Evolutionary conservation across 495 filamentous ascomycete species (phyloP), one percentile per base, ranked within the genome.

Genomic region (Penicillium maclennaniae): DNA sequence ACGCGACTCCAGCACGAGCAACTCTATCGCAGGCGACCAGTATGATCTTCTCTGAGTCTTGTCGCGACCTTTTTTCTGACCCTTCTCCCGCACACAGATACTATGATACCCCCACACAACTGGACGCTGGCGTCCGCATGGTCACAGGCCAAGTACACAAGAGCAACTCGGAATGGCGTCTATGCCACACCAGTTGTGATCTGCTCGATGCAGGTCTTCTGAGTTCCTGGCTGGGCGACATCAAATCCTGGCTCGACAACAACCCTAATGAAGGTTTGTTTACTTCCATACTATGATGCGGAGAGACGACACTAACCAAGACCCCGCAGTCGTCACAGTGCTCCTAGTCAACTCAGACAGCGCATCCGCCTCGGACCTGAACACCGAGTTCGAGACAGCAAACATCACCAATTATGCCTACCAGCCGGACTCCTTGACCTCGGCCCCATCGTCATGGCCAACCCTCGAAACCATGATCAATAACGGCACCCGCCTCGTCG

Each of bases 121-220:
- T 91, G 16, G 77, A 80, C 38, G 85, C 84, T 8, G 87, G 88
- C 14, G 79, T 90, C 45, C 83, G 88, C 7, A 69, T 92, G 23
- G 74, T 92, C 10, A 80, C 87, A 43, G 86, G 76, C 3, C 87
- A 92, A 69, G 82, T 89, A 17, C 87, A 92, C 70, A 68, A 80
- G 43, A 56, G 62, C 44, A 70, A 81, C 51, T 78, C 76, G 8
- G 72, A 76, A 43, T 82, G 84, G 65, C 72, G 78, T 31, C 67
- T 92, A 37, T 91, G 88, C 58, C 87, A 91, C 67, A 80, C 80
- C 2, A 69, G 60, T 48, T 91, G 87, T 61, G 47, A 59, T 2
- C 65, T 88, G 17, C 68, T 89, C 21, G 87, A 91, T 63, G 87
- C 83, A 3, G 88, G 87, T 2, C 64, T 77, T 12, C 67, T 92